A percentile compares a stretch with the other conserved stretches of the same genome.
Conservation (phyloP, 225 moss, liverwort and hornwort genomes). For the Pseudoscleropodium purum region DNA sequence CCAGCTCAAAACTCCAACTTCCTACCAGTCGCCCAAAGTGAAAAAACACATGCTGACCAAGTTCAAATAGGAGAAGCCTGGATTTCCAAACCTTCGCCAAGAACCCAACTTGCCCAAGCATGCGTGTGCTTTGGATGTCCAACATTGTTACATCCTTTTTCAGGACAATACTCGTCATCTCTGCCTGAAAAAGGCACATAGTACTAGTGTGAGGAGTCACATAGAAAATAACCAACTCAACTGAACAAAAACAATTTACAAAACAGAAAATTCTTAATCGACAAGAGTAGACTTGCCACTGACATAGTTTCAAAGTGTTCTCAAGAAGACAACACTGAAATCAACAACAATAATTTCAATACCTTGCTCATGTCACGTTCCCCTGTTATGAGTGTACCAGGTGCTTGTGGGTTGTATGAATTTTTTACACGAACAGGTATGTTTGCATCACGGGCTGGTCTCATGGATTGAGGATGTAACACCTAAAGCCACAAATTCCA, state of each 20-base stretch:
- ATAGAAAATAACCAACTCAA: background rate
- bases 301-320: background rate
- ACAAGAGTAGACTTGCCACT: background rate
- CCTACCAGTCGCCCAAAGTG: background rate
- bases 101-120: slow-evolving; percentile 98
- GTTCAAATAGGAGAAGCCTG: background rate
- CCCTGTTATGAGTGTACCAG: slow-evolving; percentile 79
- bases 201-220: background rate
- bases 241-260: background rate
- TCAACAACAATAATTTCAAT: background rate
- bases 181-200: slow-evolving; percentile 22
- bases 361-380: slow-evolving; percentile 60
- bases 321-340: background rate
- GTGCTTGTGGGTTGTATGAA: slow-evolving; percentile 81
- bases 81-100: slow-evolving; percentile 51
- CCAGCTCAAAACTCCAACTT: background rate
- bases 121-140: slow-evolving; percentile 88
- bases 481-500: slow-evolving; percentile 31
- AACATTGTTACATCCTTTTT: slow-evolving; percentile 92
- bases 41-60: background rate
- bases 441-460: slow-evolving; percentile 80
- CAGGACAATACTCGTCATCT: slow-evolving; percentile 89
- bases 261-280: background rate
- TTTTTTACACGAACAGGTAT: slow-evolving; percentile 98
- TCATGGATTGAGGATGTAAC: slow-evolving; percentile 97